Evolutionary conservation across 345 rosid species (phyloP), one percentile per base, ranked within the genome.

Genomic region (Turnera subulata): DNA sequence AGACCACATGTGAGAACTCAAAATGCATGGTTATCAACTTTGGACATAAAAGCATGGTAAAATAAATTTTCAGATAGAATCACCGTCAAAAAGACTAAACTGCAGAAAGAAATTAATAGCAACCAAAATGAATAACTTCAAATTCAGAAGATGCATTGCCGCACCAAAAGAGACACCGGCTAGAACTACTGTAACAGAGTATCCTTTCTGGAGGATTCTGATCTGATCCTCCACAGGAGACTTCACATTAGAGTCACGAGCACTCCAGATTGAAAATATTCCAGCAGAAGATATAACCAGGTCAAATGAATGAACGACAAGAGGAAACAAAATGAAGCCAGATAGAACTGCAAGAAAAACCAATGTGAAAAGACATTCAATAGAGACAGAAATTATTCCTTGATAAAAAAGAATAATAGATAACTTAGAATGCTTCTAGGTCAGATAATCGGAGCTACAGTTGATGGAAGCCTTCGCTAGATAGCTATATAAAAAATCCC

Each of bases 321-420:
- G 85, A 63, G 99, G 99, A 78, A 93, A 93, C 64, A 93, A 78
- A 74, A 93, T 89, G 73, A 93, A 93, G 71, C 97, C 99, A 50
- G 99, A 89, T 63, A 97, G 91, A 76, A 86, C 97, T 93, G 97
- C 95, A 70, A n/a, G n/a, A n/a, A n/a, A n/a, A n/a, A n/a, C n/a
- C n/a, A n/a, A n/a, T n/a, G n/a, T n/a, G n/a, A n/a, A n/a, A n/a
- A n/a, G n/a, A n/a, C n/a, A n/a, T n/a, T n/a, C n/a, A n/a, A n/a
- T n/a, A n/a, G n/a, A n/a, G n/a, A n/a, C n/a, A n/a, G n/a, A n/a
- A n/a, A n/a, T n/a, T n/a, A n/a, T n/a, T n/a, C n/a, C n/a, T n/a
- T 11, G 29, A 22, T 42, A 6, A 42, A 42, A 42, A n/a, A 11
- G 46, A 4, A 42, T 14, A n/a, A n/a, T n/a, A n/a, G n/a, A n/a